phyloP scores from a whole-genome alignment of 2,329 filamentous ascomycete genomes.

The Ophiosphaerella herpotricha region DNA sequence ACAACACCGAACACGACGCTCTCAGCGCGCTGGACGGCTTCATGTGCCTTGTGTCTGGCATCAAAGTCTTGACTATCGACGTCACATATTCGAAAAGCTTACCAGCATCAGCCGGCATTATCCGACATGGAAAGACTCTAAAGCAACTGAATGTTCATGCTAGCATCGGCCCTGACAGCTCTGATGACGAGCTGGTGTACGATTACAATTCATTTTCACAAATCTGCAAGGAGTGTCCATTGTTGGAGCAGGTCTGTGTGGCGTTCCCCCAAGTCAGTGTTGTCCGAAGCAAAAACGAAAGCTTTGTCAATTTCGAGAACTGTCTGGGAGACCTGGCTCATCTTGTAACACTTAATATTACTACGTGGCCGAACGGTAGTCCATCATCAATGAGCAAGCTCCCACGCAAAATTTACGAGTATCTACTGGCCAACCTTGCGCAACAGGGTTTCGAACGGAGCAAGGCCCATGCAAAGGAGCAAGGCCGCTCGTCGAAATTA shows the following conservation, averaged over 20 bases:
- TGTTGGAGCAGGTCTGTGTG: conserved; percentile 53
- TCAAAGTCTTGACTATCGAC: conserved; percentile 52
- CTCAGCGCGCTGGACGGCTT: conserved; percentile 54
- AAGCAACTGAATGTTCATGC: conserved; percentile 52
- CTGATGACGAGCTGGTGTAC: conserved; percentile 52
- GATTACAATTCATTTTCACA: conserved; percentile 50
- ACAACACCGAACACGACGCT: conserved; percentile 54
- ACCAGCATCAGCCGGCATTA: conserved; percentile 50
- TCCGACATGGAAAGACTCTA: conserved; percentile 53
- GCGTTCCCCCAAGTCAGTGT: conserved; percentile 54
- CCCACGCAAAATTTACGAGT: conserved; percentile 52
- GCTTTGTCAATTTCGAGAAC: conserved; percentile 51
- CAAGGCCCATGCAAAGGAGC: conserved; percentile 28
- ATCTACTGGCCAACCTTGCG: conserved; percentile 49
- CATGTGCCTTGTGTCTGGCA: conserved; percentile 52
- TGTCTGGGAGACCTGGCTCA: conserved; percentile 46
- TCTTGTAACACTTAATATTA: conserved; percentile 54
- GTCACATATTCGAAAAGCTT: conserved; percentile 48
- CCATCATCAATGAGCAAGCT: conserved; percentile 45
- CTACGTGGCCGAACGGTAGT: conserved; percentile 54
- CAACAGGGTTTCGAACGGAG: conserved; percentile 45
- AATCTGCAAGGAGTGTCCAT: conserved; percentile 51
- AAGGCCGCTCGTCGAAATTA: conserved; percentile 43
- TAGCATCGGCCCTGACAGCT: conserved; percentile 39
- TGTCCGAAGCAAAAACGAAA: conserved; percentile 47